phyloP scores from a whole-genome alignment of 1,284 basidiomycete genomes.

The Tylopilus sp. region DNA sequence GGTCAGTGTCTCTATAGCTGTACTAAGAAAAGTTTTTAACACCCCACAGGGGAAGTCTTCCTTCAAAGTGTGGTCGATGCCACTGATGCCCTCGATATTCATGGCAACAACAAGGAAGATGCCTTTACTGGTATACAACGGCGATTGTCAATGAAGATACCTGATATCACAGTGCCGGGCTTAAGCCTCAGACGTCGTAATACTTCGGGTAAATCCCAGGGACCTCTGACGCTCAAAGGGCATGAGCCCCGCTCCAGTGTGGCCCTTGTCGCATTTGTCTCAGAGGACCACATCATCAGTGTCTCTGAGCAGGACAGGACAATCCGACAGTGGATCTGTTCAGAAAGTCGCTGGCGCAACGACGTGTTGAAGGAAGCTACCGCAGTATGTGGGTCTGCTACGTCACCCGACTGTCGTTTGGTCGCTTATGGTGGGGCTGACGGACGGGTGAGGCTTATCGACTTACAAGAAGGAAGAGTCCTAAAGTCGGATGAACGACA shows the following conservation, averaged over 20 bases:
- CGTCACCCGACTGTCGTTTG: slow-evolving; percentile 26
- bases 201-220: too few relatives aligned
- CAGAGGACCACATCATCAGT: slow-evolving; percentile 26
- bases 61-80: too few relatives aligned
- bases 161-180: too few relatives aligned
- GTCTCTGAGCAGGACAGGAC: slow-evolving; percentile 29
- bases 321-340: slow-evolving; percentile 25
- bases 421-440: slow-evolving; percentile 32
- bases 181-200: too few relatives aligned
- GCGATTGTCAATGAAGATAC: too few relatives aligned
- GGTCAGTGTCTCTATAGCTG: too few relatives aligned
- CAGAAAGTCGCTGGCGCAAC: background rate
- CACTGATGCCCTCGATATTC: too few relatives aligned
- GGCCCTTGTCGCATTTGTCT: slow-evolving; percentile 29
- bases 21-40: too few relatives aligned
- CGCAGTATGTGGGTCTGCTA: slow-evolving; percentile 7
- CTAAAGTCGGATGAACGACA: slow-evolving; percentile 18
- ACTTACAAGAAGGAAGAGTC: slow-evolving; percentile 10
- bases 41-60: too few relatives aligned
- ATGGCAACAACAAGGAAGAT: too few relatives aligned
- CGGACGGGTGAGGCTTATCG: slow-evolving; percentile 21
- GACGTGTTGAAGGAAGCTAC: slow-evolving; percentile 11
- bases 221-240: slow-evolving; percentile 8
- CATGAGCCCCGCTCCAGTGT: slow-evolving; percentile 13
- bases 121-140: too few relatives aligned